A percentile compares a stretch with the other conserved stretches of the same genome.
Conservation (phyloP, 768 basidiomycete genomes). For the Infundibulicybe gibba region DNA sequence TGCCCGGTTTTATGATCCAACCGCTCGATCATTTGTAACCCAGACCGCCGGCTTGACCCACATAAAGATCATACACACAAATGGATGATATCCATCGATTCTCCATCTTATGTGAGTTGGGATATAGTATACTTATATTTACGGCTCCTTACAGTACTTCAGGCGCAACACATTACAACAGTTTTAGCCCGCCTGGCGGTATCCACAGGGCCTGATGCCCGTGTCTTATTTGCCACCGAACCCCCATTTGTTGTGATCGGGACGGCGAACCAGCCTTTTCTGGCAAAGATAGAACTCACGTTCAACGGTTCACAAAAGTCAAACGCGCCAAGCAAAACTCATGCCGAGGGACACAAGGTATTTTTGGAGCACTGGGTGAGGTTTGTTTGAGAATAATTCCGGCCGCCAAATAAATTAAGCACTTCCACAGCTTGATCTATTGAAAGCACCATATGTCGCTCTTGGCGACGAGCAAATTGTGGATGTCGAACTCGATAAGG, state of each 20-base stretch:
- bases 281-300: conserved; percentile 42
- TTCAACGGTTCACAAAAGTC: conserved; percentile 30
- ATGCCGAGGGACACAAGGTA: conserved; percentile 28
- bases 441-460: conserved; percentile 25
- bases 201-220: conserved; percentile 11
- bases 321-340: conserved; percentile 5
- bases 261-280: conserved; percentile 35
- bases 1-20: neutral
- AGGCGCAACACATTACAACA: conserved; percentile 43
- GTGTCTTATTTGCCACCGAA: conserved; percentile 15
- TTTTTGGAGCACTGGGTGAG: conserved; percentile 52
- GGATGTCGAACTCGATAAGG: conserved; percentile 49
- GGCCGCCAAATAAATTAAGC: conserved; percentile 1
- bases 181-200: conserved; percentile 37
- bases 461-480: conserved; percentile 48
- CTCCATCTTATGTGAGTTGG: conserved; percentile 45
- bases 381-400: conserved; percentile 21
- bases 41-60: conserved; percentile 25
- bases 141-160: conserved; percentile 5
- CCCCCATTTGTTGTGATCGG: conserved; percentile 48
- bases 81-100: conserved; percentile 54
- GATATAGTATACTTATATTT: neutral
- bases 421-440: conserved; percentile 34
- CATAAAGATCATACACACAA: conserved; percentile 34
- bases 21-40: conserved; percentile 1